A percentile compares a stretch with the other conserved stretches of the same genome.
These are phyloP conservation scores for Penicillium capsulatum DNA, from an alignment of 2,329 filamentous ascomycete genomes.

Conservation along the genomic window DNA sequence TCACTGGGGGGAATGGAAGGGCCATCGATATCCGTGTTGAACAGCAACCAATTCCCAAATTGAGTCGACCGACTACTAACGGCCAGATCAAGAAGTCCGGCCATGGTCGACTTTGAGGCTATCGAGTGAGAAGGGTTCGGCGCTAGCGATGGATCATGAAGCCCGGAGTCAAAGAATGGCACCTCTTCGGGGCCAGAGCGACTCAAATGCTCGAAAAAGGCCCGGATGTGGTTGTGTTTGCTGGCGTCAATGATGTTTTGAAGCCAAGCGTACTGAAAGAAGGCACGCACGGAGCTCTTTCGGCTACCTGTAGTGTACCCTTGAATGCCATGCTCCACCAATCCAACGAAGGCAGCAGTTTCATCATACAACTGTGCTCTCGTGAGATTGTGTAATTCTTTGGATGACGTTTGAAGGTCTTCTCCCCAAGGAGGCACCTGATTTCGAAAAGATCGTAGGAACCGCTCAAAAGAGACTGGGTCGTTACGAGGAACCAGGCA, in stretches of 20 bases:
- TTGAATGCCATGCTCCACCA: slow-evolving; percentile 33
- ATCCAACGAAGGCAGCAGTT: slow-evolving; percentile 30
- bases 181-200: slow-evolving; percentile 11
- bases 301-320: slow-evolving; percentile 22
- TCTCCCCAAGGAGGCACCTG: slow-evolving; percentile 33
- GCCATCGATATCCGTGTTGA: slow-evolving; percentile 51
- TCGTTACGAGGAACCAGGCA: slow-evolving; percentile 44
- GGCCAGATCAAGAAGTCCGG: slow-evolving; percentile 49
- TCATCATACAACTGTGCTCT: slow-evolving; percentile 32
- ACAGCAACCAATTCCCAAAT: slow-evolving; percentile 53
- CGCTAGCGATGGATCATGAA: slow-evolving; percentile 14
- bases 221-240: slow-evolving; percentile 32
- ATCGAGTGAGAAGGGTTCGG: slow-evolving; percentile 33
- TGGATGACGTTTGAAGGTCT: slow-evolving; percentile 14
- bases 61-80: slow-evolving; percentile 46
- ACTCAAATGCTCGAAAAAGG: slow-evolving; percentile 27
- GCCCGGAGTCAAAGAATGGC: slow-evolving; percentile 17
- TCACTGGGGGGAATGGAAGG: slow-evolving; percentile 47
- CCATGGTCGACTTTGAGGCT: slow-evolving; percentile 48
- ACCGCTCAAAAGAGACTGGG: slow-evolving; percentile 43
- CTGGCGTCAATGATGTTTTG: slow-evolving; percentile 35
- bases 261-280: slow-evolving; percentile 30
- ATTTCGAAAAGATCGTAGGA: slow-evolving; percentile 31
- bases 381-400: slow-evolving; percentile 20
- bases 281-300: slow-evolving; percentile 26